Evolutionary conservation across 2,329 filamentous ascomycete species (phyloP).

Genomic region (Xylaria sp.): DNA sequence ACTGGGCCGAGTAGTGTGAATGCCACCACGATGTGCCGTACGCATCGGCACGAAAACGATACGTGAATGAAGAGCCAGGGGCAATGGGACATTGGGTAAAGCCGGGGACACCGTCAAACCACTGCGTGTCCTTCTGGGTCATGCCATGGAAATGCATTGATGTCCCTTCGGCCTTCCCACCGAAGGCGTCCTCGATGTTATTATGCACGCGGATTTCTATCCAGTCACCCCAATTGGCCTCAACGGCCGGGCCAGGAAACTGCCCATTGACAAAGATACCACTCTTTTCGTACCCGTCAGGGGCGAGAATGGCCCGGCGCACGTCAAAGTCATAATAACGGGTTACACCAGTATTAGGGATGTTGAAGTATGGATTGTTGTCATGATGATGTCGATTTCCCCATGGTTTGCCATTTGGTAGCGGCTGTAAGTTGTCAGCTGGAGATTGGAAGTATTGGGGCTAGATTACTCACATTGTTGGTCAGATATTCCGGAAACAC

Average conservation of each 20-base stretch:
- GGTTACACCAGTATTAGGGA: too few species aligned
- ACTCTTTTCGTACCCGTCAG: conserved; percentile 5
- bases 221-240: conserved; percentile 49
- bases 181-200: conserved; percentile 62
- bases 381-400: too few species aligned
- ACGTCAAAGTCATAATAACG: too few species aligned
- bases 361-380: too few species aligned
- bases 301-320: too few species aligned
- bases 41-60: conserved; percentile 61
- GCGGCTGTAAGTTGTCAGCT: too few species aligned
- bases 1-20: not conserved
- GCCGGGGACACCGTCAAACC: conserved; percentile 69
- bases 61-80: conserved; percentile 62
- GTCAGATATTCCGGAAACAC: too few species aligned
- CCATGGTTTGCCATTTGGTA: too few species aligned
- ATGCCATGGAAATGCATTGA: conserved; percentile 72
- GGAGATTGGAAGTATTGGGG: too few species aligned
- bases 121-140: conserved; percentile 66
- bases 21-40: conserved; percentile 42
- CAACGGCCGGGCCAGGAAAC: conserved; percentile 57
- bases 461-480: too few species aligned
- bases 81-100: conserved; percentile 66
- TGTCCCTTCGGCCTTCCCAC: conserved; percentile 51
- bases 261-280: conserved; percentile 50
- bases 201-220: conserved; percentile 48